A percentile compares a stretch with the other conserved stretches of the same genome.
Conservation (phyloP, 768 basidiomycete species). For the Pisolithus marmoratus region DNA sequence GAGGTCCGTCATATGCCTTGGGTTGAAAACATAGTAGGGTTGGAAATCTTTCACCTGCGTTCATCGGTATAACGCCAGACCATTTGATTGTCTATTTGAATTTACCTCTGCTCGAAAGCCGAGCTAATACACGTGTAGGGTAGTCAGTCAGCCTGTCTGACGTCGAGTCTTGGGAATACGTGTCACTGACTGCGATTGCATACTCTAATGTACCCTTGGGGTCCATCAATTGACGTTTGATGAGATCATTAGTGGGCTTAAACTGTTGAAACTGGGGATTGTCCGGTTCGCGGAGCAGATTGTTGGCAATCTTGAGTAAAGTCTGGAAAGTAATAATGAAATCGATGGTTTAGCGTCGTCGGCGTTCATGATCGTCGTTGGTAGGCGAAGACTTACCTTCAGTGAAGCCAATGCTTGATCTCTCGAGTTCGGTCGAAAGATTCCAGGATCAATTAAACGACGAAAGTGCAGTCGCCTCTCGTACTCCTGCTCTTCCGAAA, state of each 20-base stretch:
- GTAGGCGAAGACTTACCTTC: conserved; percentile 38
- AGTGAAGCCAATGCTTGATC: conserved; percentile 56
- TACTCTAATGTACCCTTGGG: conserved; percentile 73
- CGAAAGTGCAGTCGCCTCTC: conserved; percentile 69
- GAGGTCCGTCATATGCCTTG: conserved; percentile 47
- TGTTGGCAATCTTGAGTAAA: conserved; percentile 62
- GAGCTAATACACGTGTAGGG: conserved; percentile 38
- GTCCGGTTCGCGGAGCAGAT: conserved; percentile 66
- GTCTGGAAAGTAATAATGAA: conserved; percentile 39
- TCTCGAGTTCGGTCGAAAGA: conserved; percentile 62
- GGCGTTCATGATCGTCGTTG: too few relatives aligned
- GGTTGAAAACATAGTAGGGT: conserved; percentile 64
- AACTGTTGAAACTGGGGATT: conserved; percentile 69
- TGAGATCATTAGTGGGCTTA: conserved; percentile 67
- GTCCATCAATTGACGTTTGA: conserved; percentile 63
- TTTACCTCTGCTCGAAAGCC: conserved; percentile 68
- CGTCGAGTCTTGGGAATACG: background rate
- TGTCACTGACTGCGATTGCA: conserved; percentile 60
- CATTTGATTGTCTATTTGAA: background rate
- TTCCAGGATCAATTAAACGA: conserved; percentile 74
- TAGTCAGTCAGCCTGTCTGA: background rate
- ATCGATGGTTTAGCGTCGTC: conserved; percentile 3
- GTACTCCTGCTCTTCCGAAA: conserved; percentile 39
- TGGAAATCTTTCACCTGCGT: conserved; percentile 64
- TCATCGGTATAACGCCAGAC: background rate